phyloP scores from a whole-genome alignment of 306 rosid genomes.

The Vigna trinervia region DNA sequence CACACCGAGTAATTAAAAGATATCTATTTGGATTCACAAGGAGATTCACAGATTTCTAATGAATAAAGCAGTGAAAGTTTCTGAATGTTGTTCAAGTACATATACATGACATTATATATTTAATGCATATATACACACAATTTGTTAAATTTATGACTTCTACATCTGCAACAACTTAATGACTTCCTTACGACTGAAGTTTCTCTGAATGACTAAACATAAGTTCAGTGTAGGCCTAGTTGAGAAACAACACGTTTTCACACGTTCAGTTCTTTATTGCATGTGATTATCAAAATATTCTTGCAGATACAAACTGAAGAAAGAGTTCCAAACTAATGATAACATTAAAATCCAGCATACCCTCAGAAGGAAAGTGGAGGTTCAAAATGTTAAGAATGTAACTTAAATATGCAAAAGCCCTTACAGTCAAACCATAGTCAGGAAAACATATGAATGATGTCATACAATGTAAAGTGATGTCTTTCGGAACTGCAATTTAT shows the following conservation, averaged over 20 bases:
- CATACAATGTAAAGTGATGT: background rate
- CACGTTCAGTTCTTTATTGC: slow-evolving; percentile 1
- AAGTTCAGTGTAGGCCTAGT: background rate
- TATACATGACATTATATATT: background rate
- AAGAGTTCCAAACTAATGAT: background rate
- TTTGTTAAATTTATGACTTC: no score
- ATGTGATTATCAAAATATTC: background rate
- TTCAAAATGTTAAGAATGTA: background rate
- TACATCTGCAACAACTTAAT: background rate
- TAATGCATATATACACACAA: no score
- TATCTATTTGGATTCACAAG: slow-evolving; percentile 12
- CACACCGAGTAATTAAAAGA: slow-evolving; percentile 11
- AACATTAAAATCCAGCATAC: background rate
- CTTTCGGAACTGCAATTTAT: background rate
- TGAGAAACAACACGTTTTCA: background rate
- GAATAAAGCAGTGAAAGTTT: background rate
- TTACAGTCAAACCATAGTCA: background rate
- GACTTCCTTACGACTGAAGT: background rate
- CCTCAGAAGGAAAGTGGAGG: background rate
- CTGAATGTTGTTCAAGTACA: background rate
- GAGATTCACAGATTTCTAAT: background rate
- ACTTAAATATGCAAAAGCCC: background rate
- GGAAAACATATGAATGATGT: no score
- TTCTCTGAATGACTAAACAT: background rate
- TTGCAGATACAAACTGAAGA: background rate